These are phyloP conservation scores for Wickerhamomyces chaumierensis DNA, from an alignment of 805 yeast species.

Conservation along the genomic window DNA sequence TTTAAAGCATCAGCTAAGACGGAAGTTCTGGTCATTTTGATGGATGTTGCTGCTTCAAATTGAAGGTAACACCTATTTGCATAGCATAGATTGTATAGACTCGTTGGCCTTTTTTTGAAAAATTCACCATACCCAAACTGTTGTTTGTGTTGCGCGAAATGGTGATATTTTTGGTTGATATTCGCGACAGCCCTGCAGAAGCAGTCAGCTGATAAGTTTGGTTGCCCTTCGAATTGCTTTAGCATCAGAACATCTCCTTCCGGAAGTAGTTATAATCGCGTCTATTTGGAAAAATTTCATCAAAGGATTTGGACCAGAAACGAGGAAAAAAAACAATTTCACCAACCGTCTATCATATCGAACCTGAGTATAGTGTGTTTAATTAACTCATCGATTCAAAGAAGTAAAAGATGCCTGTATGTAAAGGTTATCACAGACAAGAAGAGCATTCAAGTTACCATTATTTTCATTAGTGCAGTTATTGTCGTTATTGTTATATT, in stretches of 20 bases:
- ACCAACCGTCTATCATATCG: slow-evolving; percentile 18
- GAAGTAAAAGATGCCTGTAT: slow-evolving; percentile 31
- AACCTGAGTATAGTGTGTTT: neutral
- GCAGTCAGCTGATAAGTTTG: slow-evolving; percentile 1
- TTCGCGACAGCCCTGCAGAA: slow-evolving; percentile 2
- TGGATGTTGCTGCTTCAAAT: neutral
- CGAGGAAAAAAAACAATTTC: slow-evolving; percentile 15
- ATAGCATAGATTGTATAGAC: slow-evolving; percentile 2
- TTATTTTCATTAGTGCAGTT: no score
- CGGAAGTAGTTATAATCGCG: neutral
- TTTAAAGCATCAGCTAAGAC: slow-evolving; percentile 98
- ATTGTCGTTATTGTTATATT: no score
- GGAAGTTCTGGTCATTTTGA: slow-evolving; percentile 90
- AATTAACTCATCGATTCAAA: slow-evolving; percentile 13
- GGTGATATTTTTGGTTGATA: slow-evolving; percentile 1
- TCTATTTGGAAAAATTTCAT: neutral
- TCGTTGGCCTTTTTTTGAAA: slow-evolving; percentile 6
- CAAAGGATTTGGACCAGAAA: neutral
- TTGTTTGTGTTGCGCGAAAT: slow-evolving; percentile 7
- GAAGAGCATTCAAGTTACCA: neutral
- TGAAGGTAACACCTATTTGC: neutral
- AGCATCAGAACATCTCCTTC: neutral
- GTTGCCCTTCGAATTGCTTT: neutral
- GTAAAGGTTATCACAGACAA: slow-evolving; percentile 11
- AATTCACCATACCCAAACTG: slow-evolving; percentile 6